These are phyloP conservation scores for Microcyclosporella mali DNA, from an alignment of 2,329 filamentous ascomycete genomes.

Conservation along the genomic window DNA sequence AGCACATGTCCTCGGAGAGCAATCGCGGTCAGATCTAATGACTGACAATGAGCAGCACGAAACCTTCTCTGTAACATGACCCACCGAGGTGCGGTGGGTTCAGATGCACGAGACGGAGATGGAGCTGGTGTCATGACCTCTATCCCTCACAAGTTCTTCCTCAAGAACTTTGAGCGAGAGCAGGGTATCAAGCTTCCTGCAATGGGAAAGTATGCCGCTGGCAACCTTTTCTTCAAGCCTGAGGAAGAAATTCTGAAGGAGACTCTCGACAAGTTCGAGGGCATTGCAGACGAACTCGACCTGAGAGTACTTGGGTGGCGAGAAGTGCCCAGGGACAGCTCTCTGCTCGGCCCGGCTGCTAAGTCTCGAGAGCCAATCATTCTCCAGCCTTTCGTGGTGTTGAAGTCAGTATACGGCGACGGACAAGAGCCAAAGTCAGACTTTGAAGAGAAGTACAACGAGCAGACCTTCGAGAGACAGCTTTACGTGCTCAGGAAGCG, in stretches of 20 bases:
- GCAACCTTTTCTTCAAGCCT: slow-evolving; percentile 98
- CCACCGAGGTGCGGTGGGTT: slow-evolving; percentile 95
- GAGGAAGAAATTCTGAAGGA: slow-evolving; percentile 83
- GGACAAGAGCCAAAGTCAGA: slow-evolving; percentile 72
- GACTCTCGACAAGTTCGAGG: slow-evolving; percentile 88
- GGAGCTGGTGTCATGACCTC: slow-evolving; percentile 99
- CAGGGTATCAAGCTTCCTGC: slow-evolving; percentile 81
- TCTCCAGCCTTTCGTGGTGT: slow-evolving; percentile 89
- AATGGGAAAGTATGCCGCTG: slow-evolving; percentile 88
- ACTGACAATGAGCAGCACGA: slow-evolving; percentile 56
- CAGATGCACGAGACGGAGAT: slow-evolving; percentile 94
- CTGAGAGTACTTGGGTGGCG: slow-evolving; percentile 93
- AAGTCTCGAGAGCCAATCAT: slow-evolving; percentile 92
- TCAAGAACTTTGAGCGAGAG: slow-evolving; percentile 95
- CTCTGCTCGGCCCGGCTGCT: slow-evolving; percentile 84
- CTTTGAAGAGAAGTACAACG: slow-evolving; percentile 75
- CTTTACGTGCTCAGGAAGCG: slow-evolving; percentile 92
- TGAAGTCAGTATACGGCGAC: slow-evolving; percentile 75
- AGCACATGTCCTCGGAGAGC: slow-evolving; percentile 33
- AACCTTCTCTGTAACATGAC: slow-evolving; percentile 99
- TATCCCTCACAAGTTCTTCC: slow-evolving; percentile 95
- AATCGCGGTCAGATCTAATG: slow-evolving; percentile 2
- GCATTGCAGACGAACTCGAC: slow-evolving; percentile 80
- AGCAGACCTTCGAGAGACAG: slow-evolving; percentile 82
- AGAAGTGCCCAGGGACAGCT: slow-evolving; percentile 89